Conservation (phyloP, 257 asterid genomes). For the Eucommia ulmoides region DNA sequence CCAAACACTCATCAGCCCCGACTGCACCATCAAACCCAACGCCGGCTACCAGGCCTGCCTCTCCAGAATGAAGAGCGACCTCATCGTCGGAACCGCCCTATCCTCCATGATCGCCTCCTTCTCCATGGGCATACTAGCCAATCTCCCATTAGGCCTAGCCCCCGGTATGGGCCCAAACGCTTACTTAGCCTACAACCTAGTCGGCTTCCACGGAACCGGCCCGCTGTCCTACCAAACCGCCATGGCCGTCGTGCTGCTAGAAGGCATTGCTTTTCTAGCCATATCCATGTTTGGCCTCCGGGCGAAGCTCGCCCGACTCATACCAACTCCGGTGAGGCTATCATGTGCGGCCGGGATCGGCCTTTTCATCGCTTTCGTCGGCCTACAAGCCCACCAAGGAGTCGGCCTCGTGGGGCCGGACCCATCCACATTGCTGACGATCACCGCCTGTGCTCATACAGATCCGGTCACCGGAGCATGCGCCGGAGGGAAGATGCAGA, state of each 20-base stretch:
- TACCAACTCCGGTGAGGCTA: slow-evolving; percentile 40
- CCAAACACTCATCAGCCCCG: slow-evolving; percentile 19
- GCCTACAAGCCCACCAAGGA: slow-evolving; percentile 53
- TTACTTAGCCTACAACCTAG: slow-evolving; percentile 51
- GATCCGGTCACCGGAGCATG: slow-evolving; percentile 45
- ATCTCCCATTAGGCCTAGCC: slow-evolving; percentile 63
- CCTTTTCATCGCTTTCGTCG: slow-evolving; percentile 62
- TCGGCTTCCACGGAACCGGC: slow-evolving; percentile 73
- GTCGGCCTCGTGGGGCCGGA: slow-evolving; percentile 64
- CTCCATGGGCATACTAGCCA: slow-evolving; percentile 65
- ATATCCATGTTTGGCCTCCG: slow-evolving; percentile 64
- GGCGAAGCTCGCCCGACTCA: slow-evolving; percentile 47
- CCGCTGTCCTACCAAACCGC: slow-evolving; percentile 41
- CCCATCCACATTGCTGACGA: slow-evolving; percentile 31
- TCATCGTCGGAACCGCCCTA: slow-evolving; percentile 50
- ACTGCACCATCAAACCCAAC: slow-evolving; percentile 33
- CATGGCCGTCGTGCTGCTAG: slow-evolving; percentile 54
- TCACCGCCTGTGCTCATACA: slow-evolving; percentile 32
- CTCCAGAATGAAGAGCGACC: slow-evolving; percentile 39
- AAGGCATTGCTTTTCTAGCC: slow-evolving; percentile 52
- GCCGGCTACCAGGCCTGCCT: slow-evolving; percentile 49
- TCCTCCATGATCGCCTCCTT: slow-evolving; percentile 62
- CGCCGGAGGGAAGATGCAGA: slow-evolving; percentile 46
- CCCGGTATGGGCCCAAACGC: slow-evolving; percentile 83
- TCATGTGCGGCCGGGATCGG: slow-evolving; percentile 70